Evolutionary conservation across 2,329 filamentous ascomycete species (phyloP).

Genomic region (Dendrostoma leiphaemia): DNA sequence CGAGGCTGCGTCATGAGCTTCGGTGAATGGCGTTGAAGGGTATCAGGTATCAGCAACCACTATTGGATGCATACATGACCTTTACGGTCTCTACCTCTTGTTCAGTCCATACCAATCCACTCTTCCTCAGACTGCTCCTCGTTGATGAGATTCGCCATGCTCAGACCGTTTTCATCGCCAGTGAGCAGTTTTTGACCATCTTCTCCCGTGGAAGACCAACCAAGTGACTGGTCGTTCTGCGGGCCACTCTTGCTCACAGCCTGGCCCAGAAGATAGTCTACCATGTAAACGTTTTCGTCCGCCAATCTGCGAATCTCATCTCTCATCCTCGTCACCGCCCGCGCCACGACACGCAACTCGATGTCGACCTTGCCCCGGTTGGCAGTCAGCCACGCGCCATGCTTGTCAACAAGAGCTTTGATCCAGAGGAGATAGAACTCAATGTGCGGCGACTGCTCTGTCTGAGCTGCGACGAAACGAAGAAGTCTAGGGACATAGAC

Average conservation of each 20-base stretch:
- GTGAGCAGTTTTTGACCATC: constrained; percentile 30
- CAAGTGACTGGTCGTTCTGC: constrained; percentile 21
- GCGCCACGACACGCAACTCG: constrained; percentile 78
- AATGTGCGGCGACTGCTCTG: constrained; percentile 86
- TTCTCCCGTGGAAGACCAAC: constrained; percentile 18
- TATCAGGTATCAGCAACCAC: constrained; percentile 9
- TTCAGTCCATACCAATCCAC: constrained; percentile 49
- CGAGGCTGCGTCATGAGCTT: background rate
- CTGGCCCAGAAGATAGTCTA: constrained; percentile 73
- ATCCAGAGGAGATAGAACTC: constrained; percentile 96
- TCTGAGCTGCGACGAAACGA: constrained; percentile 82
- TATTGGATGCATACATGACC: constrained; percentile 4
- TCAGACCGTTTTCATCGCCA: constrained; percentile 21
- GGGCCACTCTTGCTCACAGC: constrained; percentile 31
- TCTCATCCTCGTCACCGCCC: constrained; percentile 76
- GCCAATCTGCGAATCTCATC: constrained; percentile 79
- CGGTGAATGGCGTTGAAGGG: background rate
- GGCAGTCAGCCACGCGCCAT: constrained; percentile 82
- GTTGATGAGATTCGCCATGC: constrained; percentile 28
- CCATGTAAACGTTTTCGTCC: constrained; percentile 84
- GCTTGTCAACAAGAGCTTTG: constrained; percentile 74
- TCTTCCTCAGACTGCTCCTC: constrained; percentile 37
- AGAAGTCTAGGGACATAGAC: constrained; percentile 86
- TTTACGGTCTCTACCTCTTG: background rate
- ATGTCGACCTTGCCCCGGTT: constrained; percentile 77